Evolutionary conservation across 305 asterid genomes (phyloP).

Genomic region (Solanum hybrid): DNA sequence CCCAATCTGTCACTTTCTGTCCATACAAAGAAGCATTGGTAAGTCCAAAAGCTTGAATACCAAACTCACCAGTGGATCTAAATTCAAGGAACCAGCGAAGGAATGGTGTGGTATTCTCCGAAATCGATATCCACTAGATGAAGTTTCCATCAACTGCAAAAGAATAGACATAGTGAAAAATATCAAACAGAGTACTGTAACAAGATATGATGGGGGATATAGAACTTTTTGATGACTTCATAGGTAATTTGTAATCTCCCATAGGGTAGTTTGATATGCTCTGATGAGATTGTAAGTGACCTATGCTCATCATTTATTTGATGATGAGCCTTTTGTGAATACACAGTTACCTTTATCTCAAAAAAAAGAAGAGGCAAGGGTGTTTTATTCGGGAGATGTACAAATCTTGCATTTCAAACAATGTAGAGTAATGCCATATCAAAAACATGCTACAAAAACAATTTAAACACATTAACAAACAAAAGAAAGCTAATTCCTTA

Average conservation of each 20-base stretch:
- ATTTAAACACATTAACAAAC: not conserved
- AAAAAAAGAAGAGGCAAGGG: not conserved
- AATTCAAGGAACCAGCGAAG: constrained; percentile 49
- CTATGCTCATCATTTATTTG: no score
- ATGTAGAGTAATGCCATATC: not conserved
- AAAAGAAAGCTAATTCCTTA: not conserved
- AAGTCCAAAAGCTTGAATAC: constrained; percentile 1
- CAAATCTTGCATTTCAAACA: not conserved
- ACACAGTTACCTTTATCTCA: no score
- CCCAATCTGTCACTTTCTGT: not conserved
- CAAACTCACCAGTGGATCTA: constrained; percentile 81
- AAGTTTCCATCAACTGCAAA: constrained; percentile 51
- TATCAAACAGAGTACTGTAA: not conserved
- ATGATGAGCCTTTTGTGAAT: no score
- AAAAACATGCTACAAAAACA: not conserved
- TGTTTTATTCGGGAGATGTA: not conserved
- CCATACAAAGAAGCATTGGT: not conserved
- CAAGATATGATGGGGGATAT: no score
- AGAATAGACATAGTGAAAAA: not conserved
- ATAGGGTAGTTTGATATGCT: no score
- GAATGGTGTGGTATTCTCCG: constrained; percentile 66
- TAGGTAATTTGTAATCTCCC: no score
- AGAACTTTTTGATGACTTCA: no score
- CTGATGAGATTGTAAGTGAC: no score
- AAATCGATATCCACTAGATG: constrained; percentile 59